These are phyloP conservation scores for Chenopodium berlandieri DNA, from an alignment of 148 eudicot species.

Conservation along the genomic window DNA sequence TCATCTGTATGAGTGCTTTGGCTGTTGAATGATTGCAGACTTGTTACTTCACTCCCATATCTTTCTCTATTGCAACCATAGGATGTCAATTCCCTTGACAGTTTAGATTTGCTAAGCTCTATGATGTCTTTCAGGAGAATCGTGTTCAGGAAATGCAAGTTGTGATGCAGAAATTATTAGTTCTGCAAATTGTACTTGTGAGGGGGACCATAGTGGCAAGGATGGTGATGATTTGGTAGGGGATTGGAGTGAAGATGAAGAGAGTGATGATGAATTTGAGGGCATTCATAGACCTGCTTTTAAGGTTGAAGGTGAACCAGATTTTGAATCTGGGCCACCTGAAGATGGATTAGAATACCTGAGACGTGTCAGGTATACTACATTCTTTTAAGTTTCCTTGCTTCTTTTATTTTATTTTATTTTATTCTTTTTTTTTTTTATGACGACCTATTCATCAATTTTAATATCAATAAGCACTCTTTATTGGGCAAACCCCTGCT, in stretches of 20 bases:
- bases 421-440: background rate
- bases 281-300: constrained; percentile 80
- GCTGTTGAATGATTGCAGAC: constrained; percentile 20
- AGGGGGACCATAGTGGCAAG: constrained; percentile 21
- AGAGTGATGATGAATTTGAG: constrained; percentile 65
- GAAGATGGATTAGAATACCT: constrained; percentile 92
- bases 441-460: background rate
- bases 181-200: constrained; percentile 27
- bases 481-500: background rate
- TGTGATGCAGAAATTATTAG: constrained; percentile 33
- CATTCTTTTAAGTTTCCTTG: background rate
- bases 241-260: constrained; percentile 59
- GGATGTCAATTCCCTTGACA: constrained; percentile 5
- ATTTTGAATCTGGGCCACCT: constrained; percentile 93
- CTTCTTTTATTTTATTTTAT: background rate
- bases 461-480: background rate
- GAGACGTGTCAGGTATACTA: constrained; percentile 83
- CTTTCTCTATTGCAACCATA: constrained; percentile 9
- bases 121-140: constrained; percentile 54
- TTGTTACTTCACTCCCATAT: constrained; percentile 10
- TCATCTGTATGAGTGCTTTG: constrained; percentile 12
- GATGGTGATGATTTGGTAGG: constrained; percentile 28
- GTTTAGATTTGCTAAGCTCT: constrained; percentile 25
- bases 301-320: constrained; percentile 79
- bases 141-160: constrained; percentile 30